These are phyloP conservation scores for Phytopythium aichiense DNA, from an alignment of 352 stramenopile species.

Conservation along the genomic window DNA sequence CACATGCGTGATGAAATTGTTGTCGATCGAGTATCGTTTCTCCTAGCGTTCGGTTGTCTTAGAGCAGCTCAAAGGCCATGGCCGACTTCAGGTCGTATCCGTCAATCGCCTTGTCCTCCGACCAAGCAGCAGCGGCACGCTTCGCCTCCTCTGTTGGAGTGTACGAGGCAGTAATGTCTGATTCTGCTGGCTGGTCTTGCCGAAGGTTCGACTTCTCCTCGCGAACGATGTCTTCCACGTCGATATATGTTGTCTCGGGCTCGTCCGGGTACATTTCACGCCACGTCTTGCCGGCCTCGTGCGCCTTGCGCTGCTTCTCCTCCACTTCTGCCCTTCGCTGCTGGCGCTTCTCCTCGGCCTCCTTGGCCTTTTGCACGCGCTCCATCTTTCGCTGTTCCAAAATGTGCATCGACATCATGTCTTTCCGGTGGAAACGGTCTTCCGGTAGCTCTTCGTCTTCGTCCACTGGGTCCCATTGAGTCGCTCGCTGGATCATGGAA, in stretches of 20 bases:
- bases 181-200: slow-evolving; percentile 15
- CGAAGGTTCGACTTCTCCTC: slow-evolving; percentile 36
- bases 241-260: slow-evolving; percentile 70
- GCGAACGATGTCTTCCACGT: slow-evolving; percentile 67
- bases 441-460: slow-evolving; percentile 78
- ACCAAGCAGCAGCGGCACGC: slow-evolving; percentile 46
- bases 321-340: slow-evolving; percentile 40
- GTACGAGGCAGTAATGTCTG: slow-evolving; percentile 10
- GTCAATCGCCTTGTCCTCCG: slow-evolving; percentile 25
- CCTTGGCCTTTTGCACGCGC: slow-evolving; percentile 52
- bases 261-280: slow-evolving; percentile 78
- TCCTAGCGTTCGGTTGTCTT: not conserved
- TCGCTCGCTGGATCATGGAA: slow-evolving; percentile 9
- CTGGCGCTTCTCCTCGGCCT: slow-evolving; percentile 48
- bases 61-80: slow-evolving; percentile 65
- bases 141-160: slow-evolving; percentile 40
- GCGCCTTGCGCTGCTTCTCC: slow-evolving; percentile 45
- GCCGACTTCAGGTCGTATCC: slow-evolving; percentile 47
- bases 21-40: too few relatives aligned
- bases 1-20: too few relatives aligned
- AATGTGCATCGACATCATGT: slow-evolving; percentile 88
- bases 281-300: slow-evolving; percentile 64
- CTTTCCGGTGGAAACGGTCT: slow-evolving; percentile 71
- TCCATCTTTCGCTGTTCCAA: slow-evolving; percentile 65
- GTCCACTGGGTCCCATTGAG: slow-evolving; percentile 54